These are phyloP conservation scores for Phytopythium oedochilum DNA, from an alignment of 352 stramenopile species.

Conservation along the genomic window DNA sequence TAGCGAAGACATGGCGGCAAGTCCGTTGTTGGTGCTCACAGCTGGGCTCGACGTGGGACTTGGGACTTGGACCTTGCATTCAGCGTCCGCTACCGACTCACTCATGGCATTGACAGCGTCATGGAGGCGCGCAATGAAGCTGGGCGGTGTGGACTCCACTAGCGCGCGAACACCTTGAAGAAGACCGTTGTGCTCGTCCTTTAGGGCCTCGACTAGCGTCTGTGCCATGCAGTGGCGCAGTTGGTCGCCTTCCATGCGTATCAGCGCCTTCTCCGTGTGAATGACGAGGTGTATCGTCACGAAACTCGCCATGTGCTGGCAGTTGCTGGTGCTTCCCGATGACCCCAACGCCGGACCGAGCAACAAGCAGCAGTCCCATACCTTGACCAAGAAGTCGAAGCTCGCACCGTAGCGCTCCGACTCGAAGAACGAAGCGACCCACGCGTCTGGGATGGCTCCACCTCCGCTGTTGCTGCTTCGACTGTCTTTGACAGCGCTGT, in stretches of 20 bases:
- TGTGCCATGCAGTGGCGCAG: slow-evolving; percentile 64
- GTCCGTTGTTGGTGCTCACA: not conserved
- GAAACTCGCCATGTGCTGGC: slow-evolving; percentile 12
- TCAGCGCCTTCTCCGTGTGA: slow-evolving; percentile 48
- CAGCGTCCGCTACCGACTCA: not conserved
- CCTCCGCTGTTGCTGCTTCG: not conserved
- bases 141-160: slow-evolving; percentile 58
- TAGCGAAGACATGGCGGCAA: slow-evolving; percentile 34
- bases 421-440: slow-evolving; percentile 79
- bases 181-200: slow-evolving; percentile 22
- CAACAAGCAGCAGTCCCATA: slow-evolving; percentile 74
- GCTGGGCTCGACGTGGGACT: not conserved
- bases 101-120: slow-evolving; percentile 23
- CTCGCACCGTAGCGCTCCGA: slow-evolving; percentile 25
- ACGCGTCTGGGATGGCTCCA: slow-evolving; percentile 51
- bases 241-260: slow-evolving; percentile 70
- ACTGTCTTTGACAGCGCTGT: slow-evolving; percentile 21
- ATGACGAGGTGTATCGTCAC: slow-evolving; percentile 53
- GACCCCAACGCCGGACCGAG: slow-evolving; percentile 24
- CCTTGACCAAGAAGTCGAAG: slow-evolving; percentile 52
- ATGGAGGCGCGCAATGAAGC: slow-evolving; percentile 49
- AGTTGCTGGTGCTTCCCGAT: not conserved
- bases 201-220: slow-evolving; percentile 47
- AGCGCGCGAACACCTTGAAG: slow-evolving; percentile 37
- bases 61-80: not conserved